These are phyloP conservation scores for Vigna hirtella DNA, from an alignment of 306 rosid genomes.

Conservation along the genomic window DNA sequence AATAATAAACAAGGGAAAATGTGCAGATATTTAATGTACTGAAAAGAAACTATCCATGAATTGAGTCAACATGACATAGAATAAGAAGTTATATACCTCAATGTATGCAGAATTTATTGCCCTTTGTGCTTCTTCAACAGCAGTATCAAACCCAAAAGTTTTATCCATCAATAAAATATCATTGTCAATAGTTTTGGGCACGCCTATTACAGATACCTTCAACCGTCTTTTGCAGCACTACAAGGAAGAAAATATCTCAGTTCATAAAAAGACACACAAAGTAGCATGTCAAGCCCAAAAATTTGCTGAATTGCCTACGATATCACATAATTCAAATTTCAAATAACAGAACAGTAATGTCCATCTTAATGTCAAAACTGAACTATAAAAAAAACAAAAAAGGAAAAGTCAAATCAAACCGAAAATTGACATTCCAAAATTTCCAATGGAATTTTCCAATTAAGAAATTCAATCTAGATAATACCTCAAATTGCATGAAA, in stretches of 20 bases:
- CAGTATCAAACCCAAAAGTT: slow-evolving; percentile 98
- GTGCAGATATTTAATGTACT: slow-evolving; percentile 24
- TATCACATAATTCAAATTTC: slow-evolving; percentile 14
- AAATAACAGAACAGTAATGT: background rate
- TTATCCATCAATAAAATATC: slow-evolving; percentile 96
- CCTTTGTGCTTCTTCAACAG: slow-evolving; percentile 98
- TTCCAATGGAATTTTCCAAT: slow-evolving; percentile 16
- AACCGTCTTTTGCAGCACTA: slow-evolving; percentile 79
- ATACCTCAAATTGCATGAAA: slow-evolving; percentile 24
- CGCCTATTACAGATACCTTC: slow-evolving; percentile 91
- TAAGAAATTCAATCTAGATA: background rate
- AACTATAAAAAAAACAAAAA: background rate
- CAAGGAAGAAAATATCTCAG: slow-evolving; percentile 34
- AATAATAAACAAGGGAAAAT: slow-evolving; percentile 46
- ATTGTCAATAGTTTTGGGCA: slow-evolving; percentile 98
- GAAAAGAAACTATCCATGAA: slow-evolving; percentile 16
- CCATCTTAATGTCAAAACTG: slow-evolving; percentile 20
- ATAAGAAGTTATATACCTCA: slow-evolving; percentile 63
- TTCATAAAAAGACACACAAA: slow-evolving; percentile 5
- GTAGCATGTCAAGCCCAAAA: slow-evolving; percentile 14
- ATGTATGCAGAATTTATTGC: slow-evolving; percentile 98
- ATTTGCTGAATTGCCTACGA: slow-evolving; percentile 13
- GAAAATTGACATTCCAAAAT: background rate
- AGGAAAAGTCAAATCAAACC: slow-evolving; percentile 22
- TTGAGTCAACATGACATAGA: slow-evolving; percentile 21